Percentiles rank a stretch among this genome's conserved stretches.
Conservation (phyloP, 495 filamentous ascomycete genomes). For the Aspergillus homomorphus region DNA sequence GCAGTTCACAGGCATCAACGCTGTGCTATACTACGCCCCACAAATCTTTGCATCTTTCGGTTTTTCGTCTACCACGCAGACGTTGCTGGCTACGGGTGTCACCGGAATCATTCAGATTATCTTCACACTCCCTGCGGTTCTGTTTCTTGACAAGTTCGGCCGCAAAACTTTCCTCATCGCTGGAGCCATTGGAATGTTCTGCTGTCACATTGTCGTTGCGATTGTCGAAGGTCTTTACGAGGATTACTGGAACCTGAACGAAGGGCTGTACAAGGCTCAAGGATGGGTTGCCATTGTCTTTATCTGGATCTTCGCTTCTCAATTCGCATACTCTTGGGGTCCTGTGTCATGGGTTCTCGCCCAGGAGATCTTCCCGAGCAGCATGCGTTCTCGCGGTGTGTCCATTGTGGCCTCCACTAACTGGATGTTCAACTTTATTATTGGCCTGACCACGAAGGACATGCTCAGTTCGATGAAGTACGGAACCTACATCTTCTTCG, state of each 20-base stretch:
- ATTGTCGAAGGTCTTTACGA: slow-evolving; percentile 36
- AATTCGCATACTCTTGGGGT: slow-evolving; percentile 45
- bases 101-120: slow-evolving; percentile 71
- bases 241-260: slow-evolving; percentile 28
- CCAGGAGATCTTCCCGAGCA: slow-evolving; percentile 43
- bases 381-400: slow-evolving; percentile 39
- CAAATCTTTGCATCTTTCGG: slow-evolving; percentile 30
- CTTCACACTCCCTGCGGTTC: slow-evolving; percentile 62
- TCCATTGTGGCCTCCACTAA: slow-evolving; percentile 38
- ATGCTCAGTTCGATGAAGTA: slow-evolving; percentile 41
- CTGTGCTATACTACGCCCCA: slow-evolving; percentile 59
- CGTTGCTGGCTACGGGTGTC: slow-evolving; percentile 63
- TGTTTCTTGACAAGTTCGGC: slow-evolving; percentile 69
- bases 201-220: slow-evolving; percentile 44
- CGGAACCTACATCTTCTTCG: slow-evolving; percentile 47
- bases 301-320: slow-evolving; percentile 41
- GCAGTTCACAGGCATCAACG: slow-evolving; percentile 63
- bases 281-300: slow-evolving; percentile 45
- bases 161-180: slow-evolving; percentile 66
- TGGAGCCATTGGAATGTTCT: slow-evolving; percentile 70
- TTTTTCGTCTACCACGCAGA: slow-evolving; percentile 43
- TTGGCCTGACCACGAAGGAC: slow-evolving; percentile 39
- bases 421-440: slow-evolving; percentile 47
- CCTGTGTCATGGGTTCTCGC: slow-evolving; percentile 39
- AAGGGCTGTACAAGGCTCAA: slow-evolving; percentile 22